A percentile compares a stretch with the other conserved stretches of the same genome.
These are phyloP conservation scores for Kwoniella botswanensis DNA, from an alignment of 768 basidiomycete genomes.

Conservation along the genomic window DNA sequence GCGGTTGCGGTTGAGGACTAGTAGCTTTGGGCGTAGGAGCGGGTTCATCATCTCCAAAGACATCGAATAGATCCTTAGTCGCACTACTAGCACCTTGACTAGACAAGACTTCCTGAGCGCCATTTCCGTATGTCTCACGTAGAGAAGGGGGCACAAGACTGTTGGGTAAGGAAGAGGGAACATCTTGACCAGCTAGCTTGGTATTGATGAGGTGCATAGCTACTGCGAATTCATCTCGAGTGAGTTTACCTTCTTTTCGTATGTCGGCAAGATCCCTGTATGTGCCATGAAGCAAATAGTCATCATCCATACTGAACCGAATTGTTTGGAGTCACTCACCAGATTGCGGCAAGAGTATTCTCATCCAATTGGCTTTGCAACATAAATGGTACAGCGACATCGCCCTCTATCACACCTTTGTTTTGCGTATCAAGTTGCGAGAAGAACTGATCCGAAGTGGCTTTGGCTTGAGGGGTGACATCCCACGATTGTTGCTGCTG, in stretches of 20 bases:
- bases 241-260: conserved; percentile 81
- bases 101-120: conserved; percentile 42
- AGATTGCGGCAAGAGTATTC: conserved; percentile 83
- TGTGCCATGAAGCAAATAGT: background rate
- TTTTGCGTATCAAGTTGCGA: conserved; percentile 75
- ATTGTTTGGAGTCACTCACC: conserved; percentile 65
- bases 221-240: conserved; percentile 90
- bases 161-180: conserved; percentile 68
- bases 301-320: background rate
- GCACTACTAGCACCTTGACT: conserved; percentile 55
- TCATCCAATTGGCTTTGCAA: conserved; percentile 82
- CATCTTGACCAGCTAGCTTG: conserved; percentile 76
- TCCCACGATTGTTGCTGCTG: conserved; percentile 67
- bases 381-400: conserved; percentile 95
- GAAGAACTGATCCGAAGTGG: conserved; percentile 76
- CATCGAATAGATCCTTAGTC: conserved; percentile 58
- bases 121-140: conserved; percentile 61
- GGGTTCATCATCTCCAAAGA: conserved; percentile 47
- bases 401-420: conserved; percentile 84
- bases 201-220: conserved; percentile 91
- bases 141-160: conserved; percentile 82
- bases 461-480: conserved; percentile 79
- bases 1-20: conserved; percentile 17
- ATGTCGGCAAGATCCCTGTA: conserved; percentile 93
- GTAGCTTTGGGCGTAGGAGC: conserved; percentile 26